Evolutionary conservation across 129 eudicot genomes (phyloP), one percentile per base, ranked within the genome.

Genomic region (Artemisia argyi): DNA sequence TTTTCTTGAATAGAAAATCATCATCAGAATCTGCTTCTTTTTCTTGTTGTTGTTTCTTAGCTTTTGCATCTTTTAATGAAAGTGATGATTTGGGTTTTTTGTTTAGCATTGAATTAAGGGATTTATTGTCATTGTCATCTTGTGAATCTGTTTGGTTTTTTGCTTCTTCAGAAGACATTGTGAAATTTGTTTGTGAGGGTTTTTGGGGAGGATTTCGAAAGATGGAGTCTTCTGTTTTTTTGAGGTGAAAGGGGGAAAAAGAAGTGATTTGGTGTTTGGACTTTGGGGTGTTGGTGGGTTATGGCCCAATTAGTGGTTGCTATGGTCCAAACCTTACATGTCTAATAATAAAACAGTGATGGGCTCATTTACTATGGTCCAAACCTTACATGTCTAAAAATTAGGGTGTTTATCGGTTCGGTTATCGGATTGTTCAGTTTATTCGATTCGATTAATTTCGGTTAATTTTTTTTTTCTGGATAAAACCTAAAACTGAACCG

Each of bases 31-130:
- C 39, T 7, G 26, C 44, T 28, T 74, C 66, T 76, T 75, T 58
- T 77, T 78, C 51, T 78, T 78, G 59, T 12, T 1, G 12, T 70
- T 3, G 81, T 73, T 91, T 91, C 85, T 81, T 88, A 11, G 28
- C 69, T 63, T 80, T 81, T 28, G 87, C 63, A 10, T 62, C 73
- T 15, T 76, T 73, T 2, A 76, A n/a, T 30, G 84, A 53, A 56
- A 65, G 83, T 26, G 80, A 74, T 39, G 46, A 39, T 81, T 80
- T 64, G 75, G 84, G 79, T 79, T 81, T 72, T 70, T 75, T 56
- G 79, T 84, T 20, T 59, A 68, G 46, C 11, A 78, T 28, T n/a
- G 89, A 77, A 32, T 86, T 85, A 32, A 86, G 55, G 35, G 79
- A 54, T 68, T 72, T 74, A 0, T 85, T 81, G 55, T 81, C 89